Conservation (phyloP, 2,329 filamentous ascomycete species). For the Claviceps arundinis region DNA sequence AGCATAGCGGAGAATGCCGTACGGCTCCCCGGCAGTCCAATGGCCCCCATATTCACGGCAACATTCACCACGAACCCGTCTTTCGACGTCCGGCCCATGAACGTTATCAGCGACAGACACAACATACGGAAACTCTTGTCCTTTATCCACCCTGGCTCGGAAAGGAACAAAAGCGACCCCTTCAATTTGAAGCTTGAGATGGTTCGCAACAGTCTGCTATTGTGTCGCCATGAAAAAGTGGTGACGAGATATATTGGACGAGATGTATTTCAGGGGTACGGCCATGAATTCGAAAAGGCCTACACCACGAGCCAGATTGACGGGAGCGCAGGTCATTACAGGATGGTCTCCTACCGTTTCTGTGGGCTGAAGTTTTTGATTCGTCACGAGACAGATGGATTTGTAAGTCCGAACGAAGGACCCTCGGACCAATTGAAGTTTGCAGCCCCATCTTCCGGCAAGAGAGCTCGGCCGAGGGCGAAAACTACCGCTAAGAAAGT, state of each 20-base stretch:
- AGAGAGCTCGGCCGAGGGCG: background rate
- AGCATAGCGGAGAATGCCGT: conserved; percentile 33
- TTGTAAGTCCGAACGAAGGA: conserved; percentile 11
- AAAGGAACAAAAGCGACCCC: conserved; percentile 13
- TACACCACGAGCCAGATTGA: conserved; percentile 23
- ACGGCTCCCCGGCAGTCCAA: conserved; percentile 26
- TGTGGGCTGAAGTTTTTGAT: conserved; percentile 26
- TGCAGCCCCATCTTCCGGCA: conserved; percentile 13
- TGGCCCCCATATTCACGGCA: conserved; percentile 34
- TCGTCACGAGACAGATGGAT: conserved; percentile 31
- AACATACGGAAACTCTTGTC: conserved; percentile 34
- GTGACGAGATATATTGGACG: conserved; percentile 17
- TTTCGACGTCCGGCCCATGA: conserved; percentile 23
- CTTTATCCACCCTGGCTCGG: conserved; percentile 22
- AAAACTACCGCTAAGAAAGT: conserved; percentile 13
- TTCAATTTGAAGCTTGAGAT: conserved; percentile 31
- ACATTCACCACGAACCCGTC: conserved; percentile 23
- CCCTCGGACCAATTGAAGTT: conserved; percentile 13
- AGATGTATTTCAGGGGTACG: conserved; percentile 26
- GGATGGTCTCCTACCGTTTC: conserved; percentile 31
- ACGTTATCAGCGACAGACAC: conserved; percentile 33
- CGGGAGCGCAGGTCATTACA: conserved; percentile 29
- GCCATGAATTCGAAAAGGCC: conserved; percentile 31
- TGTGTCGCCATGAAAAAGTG: conserved; percentile 21
- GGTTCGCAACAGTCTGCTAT: conserved; percentile 22